Evolutionary conservation across 495 filamentous ascomycete species (phyloP).

Genomic region (Penicillium longicatenatum): DNA sequence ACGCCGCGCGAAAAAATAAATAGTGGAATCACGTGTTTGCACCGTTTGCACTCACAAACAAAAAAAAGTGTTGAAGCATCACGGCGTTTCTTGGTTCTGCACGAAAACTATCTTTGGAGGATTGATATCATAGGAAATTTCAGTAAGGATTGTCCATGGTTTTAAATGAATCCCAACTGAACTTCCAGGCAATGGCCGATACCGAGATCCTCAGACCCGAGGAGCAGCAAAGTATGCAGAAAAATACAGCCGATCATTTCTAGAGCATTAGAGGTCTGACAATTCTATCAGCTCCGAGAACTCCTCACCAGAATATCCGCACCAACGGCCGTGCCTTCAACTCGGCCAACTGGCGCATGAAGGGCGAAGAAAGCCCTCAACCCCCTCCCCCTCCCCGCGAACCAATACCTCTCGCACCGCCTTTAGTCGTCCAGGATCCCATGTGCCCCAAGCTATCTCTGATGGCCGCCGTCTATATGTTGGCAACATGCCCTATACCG

Average conservation of each 20-base stretch:
- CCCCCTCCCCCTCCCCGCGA: conserved; percentile 33
- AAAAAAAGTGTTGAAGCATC: conserved; percentile 23
- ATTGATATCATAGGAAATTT: background rate
- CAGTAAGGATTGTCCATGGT: background rate
- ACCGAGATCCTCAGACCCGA: conserved; percentile 33
- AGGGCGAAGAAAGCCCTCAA: conserved; percentile 38
- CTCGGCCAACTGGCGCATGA: conserved; percentile 50
- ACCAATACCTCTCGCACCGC: conserved; percentile 40
- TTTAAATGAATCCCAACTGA: background rate
- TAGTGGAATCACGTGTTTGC: conserved; percentile 27
- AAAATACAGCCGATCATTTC: conserved; percentile 1
- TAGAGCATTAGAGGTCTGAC: conserved; percentile 2
- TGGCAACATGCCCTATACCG: conserved; percentile 68
- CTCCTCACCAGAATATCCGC: conserved; percentile 42
- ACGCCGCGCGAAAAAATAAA: conserved; percentile 18
- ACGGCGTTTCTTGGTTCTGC: background rate
- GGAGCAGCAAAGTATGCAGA: conserved; percentile 35
- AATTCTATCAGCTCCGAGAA: conserved; percentile 36
- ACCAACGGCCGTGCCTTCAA: conserved; percentile 49
- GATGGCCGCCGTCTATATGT: conserved; percentile 59
- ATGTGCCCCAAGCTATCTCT: conserved; percentile 43
- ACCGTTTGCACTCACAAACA: conserved; percentile 34
- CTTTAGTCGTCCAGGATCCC: conserved; percentile 39
- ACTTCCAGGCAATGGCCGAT: conserved; percentile 33
- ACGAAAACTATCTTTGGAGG: background rate